Base-by-base conservation (phyloP, 306 rosid species). In the Malus sylvestris region DNA sequence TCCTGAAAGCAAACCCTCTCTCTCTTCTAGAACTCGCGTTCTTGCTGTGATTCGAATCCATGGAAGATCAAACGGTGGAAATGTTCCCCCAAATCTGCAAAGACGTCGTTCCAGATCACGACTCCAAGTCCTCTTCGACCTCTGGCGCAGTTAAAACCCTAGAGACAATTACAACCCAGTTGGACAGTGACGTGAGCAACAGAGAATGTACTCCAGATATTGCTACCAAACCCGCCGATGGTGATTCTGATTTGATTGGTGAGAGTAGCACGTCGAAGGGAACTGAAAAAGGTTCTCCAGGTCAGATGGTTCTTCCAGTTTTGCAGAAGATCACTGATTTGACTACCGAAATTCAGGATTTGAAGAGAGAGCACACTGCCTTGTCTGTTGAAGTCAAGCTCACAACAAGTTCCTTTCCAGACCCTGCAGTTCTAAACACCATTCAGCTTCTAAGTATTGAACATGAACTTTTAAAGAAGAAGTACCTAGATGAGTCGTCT, bases 221-320 rank as follows among this genome's bases (percentile, higher is more conserved):
- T 71, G 71, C 55, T 73, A 52, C 88, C 16, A 78, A 82, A 68
- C 79, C 75, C 76, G 46, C 70, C 16, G 77, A 71, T 27, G 86
- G 83, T 22, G 80, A 65, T 75, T 59, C 89, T 46, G 88, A 81
- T 70, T 76, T 79, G 72, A 62, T 68, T 46, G 91, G 85, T 72
- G 91, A 84, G 55, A 80, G 78, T 76, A 79, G 81, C 29, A 49
- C 76, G 67, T 86, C 88, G 10, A 84, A 76, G 57, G 98, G 73
- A 70, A 74, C 79, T 58, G 91, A 86, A 79, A 88, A 88, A 73
- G 72, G 71, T 74, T 82, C 94, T 42, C 81, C 91, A 5, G 87
- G 85, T 81, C 84, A 78, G 57, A 92, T 86, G 30, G 85, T 93
- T 8, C 96, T 92, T 77, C 99, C 98, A 18, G 91, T 95, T 65